Conservation (phyloP, 2,329 filamentous ascomycete species). For the Helotiales sp. region DNA sequence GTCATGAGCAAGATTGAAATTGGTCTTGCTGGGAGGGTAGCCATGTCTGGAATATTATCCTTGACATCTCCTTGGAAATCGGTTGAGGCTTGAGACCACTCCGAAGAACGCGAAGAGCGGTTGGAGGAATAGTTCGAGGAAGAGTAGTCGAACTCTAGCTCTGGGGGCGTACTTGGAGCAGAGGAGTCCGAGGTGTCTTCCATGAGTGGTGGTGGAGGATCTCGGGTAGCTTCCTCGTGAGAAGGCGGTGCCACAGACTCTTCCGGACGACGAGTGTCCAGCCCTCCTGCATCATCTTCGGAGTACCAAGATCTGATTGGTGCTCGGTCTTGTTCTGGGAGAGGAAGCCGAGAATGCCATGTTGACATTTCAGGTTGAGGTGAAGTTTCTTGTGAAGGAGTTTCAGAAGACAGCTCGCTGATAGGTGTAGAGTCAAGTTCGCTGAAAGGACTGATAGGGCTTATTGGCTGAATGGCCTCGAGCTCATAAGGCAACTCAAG, state of each 20-base stretch:
- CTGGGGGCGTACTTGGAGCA: too few species aligned
- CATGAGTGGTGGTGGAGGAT: not conserved
- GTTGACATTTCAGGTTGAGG: not conserved
- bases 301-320: not conserved
- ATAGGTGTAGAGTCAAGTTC: not conserved
- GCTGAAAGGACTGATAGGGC: not conserved
- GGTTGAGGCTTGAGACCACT: not conserved
- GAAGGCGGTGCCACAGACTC: not conserved
- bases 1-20: not conserved
- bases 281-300: not conserved
- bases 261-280: not conserved
- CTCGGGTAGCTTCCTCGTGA: not conserved
- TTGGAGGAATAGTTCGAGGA: not conserved
- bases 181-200: not conserved
- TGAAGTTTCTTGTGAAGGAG: not conserved
- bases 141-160: not conserved
- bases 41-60: not conserved
- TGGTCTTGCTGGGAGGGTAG: not conserved
- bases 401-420: not conserved
- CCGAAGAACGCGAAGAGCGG: not conserved
- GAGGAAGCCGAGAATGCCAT: not conserved
- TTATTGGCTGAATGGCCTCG: not conserved
- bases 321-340: not conserved
- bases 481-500: not conserved
- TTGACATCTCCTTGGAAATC: not conserved